Evolutionary conservation across 495 filamentous ascomycete genomes (phyloP).

Genomic region (Neurospora sp.): DNA sequence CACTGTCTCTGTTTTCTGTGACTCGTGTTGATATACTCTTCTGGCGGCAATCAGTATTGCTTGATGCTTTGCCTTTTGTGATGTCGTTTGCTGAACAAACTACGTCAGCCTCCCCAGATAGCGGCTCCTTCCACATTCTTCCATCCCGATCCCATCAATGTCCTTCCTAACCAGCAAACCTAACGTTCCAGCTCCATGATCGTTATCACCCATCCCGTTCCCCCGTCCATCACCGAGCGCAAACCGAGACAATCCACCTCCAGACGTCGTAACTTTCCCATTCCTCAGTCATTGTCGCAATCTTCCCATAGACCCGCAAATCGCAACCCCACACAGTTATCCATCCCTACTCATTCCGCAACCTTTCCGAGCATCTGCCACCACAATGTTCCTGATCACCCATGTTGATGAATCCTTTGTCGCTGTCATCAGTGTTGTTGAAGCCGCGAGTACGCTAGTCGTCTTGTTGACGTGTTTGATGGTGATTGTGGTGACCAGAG

Average conservation of each 20-base stretch:
- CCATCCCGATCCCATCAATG: neutral
- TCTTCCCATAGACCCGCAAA: neutral
- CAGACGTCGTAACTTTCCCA: neutral
- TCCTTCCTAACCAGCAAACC: neutral
- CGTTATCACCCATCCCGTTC: neutral
- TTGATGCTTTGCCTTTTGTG: neutral
- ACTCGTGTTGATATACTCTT: neutral
- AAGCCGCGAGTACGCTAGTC: neutral
- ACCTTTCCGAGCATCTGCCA: neutral
- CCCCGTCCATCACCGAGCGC: neutral
- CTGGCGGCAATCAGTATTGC: neutral
- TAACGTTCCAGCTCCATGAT: neutral
- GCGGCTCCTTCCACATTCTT: neutral
- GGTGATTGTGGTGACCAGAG: neutral
- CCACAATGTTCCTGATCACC: neutral
- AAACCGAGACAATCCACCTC: neutral
- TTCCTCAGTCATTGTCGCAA: neutral
- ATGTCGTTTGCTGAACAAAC: neutral
- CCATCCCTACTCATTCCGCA: neutral
- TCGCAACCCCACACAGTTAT: neutral
- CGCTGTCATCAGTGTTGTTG: neutral
- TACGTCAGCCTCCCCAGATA: neutral
- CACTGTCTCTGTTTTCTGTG: neutral
- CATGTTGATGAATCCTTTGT: neutral
- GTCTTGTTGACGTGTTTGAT: neutral